Conservation (phyloP, 768 basidiomycete species). For the Xerocomellus amylosporus region DNA sequence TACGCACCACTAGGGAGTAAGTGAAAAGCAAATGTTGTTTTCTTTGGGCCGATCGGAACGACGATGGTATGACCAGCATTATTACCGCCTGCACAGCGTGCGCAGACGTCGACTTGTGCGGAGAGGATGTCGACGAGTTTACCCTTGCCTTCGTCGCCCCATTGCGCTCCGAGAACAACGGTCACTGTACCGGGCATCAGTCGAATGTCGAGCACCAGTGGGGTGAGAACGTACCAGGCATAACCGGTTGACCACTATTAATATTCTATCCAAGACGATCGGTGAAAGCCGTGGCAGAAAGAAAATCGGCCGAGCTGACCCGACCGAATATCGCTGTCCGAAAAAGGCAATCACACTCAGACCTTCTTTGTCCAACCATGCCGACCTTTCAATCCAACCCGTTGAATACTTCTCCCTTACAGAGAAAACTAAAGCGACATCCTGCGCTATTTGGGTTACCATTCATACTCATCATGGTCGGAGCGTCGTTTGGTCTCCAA, state of each 20-base stretch:
- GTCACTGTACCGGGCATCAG: constrained; percentile 40
- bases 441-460: constrained; percentile 83
- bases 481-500: constrained; percentile 79
- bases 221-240: constrained; percentile 20
- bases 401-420: constrained; percentile 6
- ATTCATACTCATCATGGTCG: constrained; percentile 82
- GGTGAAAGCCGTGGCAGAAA: constrained; percentile 15
- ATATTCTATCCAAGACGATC: background rate
- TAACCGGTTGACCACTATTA: constrained; percentile 5
- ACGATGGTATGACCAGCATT: constrained; percentile 99
- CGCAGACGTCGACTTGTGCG: constrained; percentile 87
- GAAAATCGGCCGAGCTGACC: background rate
- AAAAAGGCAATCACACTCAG: constrained; percentile 15
- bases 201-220: background rate
- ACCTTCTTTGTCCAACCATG: constrained; percentile 33
- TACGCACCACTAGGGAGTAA: constrained; percentile 81
- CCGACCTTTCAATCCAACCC: constrained; percentile 51
- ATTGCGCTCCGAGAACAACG: constrained; percentile 84
- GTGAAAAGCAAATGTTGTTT: constrained; percentile 92
- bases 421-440: constrained; percentile 51
- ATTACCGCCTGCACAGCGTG: constrained; percentile 96
- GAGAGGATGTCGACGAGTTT: constrained; percentile 97
- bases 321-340: constrained; percentile 1
- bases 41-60: constrained; percentile 65
- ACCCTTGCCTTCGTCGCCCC: constrained; percentile 93